Evolutionary conservation across 257 asterid species (phyloP).

Genomic region (Apocynum venetum): DNA sequence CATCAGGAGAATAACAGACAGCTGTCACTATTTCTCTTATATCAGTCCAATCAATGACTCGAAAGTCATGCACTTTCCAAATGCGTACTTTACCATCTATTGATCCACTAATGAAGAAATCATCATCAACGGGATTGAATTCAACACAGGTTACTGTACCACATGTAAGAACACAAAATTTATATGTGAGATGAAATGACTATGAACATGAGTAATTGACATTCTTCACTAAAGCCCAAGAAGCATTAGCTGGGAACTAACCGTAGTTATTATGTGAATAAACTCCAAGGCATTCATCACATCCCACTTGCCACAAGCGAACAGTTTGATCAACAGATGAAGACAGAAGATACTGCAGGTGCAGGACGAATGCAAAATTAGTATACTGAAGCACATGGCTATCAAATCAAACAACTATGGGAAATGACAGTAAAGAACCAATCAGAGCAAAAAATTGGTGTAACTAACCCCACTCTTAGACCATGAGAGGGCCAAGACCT

Average conservation of each 20-base stretch:
- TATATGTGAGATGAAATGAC: conserved; percentile 8
- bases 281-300: conserved; percentile 59
- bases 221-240: background rate
- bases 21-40: conserved; percentile 74
- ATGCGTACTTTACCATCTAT: conserved; percentile 80
- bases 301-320: conserved; percentile 84
- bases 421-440: conserved; percentile 5
- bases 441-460: conserved; percentile 1
- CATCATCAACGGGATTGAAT: conserved; percentile 75
- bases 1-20: conserved; percentile 68
- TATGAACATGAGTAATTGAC: background rate
- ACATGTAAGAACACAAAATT: conserved; percentile 7
- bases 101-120: conserved; percentile 79
- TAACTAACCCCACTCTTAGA: conserved; percentile 80
- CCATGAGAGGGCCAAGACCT: conserved; percentile 87
- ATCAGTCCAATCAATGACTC: conserved; percentile 82
- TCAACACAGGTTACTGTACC: conserved; percentile 81
- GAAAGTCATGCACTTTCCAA: conserved; percentile 67
- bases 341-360: conserved; percentile 68
- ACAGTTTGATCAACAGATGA: conserved; percentile 86
- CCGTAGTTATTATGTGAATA: conserved; percentile 82
- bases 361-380: conserved; percentile 11
- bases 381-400: background rate
- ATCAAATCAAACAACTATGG: background rate
- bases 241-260: conserved; percentile 20